Percentiles rank a stretch among this genome's conserved stretches.
These are phyloP conservation scores for Leccinum arenicola DNA, from an alignment of 768 basidiomycete genomes.

Conservation along the genomic window DNA sequence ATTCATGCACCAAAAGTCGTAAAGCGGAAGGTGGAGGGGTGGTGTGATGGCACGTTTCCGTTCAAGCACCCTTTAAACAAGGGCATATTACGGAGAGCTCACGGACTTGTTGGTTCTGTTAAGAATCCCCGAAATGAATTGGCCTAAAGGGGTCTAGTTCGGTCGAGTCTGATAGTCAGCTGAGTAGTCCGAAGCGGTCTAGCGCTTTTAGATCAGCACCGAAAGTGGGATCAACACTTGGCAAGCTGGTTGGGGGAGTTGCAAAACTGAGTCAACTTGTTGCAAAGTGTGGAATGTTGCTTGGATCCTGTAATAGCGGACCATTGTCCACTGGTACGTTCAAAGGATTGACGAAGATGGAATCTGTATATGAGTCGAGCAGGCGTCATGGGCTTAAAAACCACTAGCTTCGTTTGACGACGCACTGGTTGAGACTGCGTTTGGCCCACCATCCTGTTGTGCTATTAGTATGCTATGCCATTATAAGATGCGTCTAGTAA, in stretches of 20 bases:
- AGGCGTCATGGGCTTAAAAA: background rate
- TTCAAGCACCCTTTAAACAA: constrained; percentile 16
- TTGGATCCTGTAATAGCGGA: background rate
- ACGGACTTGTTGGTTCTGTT: background rate
- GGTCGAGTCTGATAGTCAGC: background rate
- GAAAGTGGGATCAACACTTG: background rate
- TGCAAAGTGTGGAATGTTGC: background rate
- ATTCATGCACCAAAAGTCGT: constrained; percentile 2
- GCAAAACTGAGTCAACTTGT: background rate
- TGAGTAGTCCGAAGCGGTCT: background rate
- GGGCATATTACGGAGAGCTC: constrained; percentile 1
- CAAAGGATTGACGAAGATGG: background rate
- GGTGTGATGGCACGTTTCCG: background rate
- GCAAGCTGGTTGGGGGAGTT: too few species aligned
- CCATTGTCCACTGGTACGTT: background rate
- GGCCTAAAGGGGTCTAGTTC: constrained; percentile 9
- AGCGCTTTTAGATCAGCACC: background rate
- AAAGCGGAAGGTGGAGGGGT: background rate
- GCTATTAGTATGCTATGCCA: too few species aligned
- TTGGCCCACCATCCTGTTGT: background rate
- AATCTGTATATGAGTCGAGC: background rate
- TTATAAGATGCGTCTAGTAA: background rate
- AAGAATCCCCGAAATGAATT: constrained; percentile 6
- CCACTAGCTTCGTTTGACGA: background rate
- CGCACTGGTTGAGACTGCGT: background rate